Conservation (phyloP, 2,329 filamentous ascomycete genomes). For the Sarocladium kiliense region DNA sequence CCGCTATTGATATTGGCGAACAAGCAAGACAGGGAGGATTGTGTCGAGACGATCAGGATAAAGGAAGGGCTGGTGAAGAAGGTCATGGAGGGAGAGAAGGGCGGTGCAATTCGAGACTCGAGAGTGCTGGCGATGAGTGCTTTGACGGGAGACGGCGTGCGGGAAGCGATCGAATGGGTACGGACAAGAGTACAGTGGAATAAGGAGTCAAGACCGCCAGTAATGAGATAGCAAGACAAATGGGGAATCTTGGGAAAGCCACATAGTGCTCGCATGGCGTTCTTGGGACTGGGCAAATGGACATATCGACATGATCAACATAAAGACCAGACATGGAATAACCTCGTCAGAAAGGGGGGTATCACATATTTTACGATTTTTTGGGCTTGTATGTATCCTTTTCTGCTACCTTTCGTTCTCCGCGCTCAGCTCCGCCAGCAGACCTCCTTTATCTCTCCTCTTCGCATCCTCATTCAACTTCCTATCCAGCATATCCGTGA, state of each 20-base stretch:
- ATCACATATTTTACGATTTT: conserved; percentile 9
- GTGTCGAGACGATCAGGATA: conserved; percentile 92
- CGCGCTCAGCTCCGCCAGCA: conserved; percentile 71
- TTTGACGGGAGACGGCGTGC: conserved; percentile 80
- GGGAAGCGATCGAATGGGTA: conserved; percentile 96
- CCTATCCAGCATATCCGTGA: conserved; percentile 68
- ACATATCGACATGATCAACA: neutral
- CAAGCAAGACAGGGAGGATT: conserved; percentile 97
- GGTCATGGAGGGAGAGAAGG: conserved; percentile 93
- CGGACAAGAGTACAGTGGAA: conserved; percentile 92
- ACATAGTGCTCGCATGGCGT: conserved; percentile 3
- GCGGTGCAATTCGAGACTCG: conserved; percentile 79
- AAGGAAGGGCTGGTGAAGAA: conserved; percentile 95
- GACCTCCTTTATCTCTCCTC: conserved; percentile 70
- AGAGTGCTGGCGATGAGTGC: conserved; percentile 88
- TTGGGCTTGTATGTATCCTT: neutral
- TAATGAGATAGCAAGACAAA: conserved; percentile 66
- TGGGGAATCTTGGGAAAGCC: neutral
- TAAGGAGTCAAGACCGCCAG: conserved; percentile 83
- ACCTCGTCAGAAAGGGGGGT: neutral
- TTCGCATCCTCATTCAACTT: conserved; percentile 74
- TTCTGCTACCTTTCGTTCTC: conserved; percentile 66
- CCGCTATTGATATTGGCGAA: conserved; percentile 91
- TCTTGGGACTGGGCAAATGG: neutral
- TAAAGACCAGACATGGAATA: neutral